Evolutionary conservation across 768 basidiomycete genomes (phyloP), one percentile per base, ranked within the genome.

Genomic region (Mycena albidolilacea): DNA sequence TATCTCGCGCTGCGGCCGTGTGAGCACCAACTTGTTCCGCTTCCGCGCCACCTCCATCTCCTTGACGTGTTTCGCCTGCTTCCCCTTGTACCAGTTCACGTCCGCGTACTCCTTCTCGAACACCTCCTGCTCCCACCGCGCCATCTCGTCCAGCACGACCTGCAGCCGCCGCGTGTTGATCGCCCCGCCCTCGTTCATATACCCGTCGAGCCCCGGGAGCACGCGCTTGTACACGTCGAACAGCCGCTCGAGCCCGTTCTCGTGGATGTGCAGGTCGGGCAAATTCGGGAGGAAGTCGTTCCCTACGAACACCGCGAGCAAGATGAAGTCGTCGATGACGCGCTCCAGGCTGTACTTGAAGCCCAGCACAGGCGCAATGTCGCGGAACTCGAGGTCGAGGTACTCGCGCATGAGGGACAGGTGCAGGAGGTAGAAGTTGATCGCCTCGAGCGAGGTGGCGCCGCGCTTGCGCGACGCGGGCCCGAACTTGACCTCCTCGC

Each of bases 401-500:
- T 99, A 99, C 83, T 99, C 98, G 78, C 98, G 92, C 88, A 99
- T 90, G 52, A 99, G 87, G 5, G 93, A 97, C 35, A 99, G 87
- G 82, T 99, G 98, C 64, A 99, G 86, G 19, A 99, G 88, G 83
- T 96, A 98, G 84, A 99, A 99, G 80, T 91, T 98, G 72, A 93
- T 93, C 0, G 93, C 86, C 78, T 97, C 95, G 69, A 93, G 81
- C 64, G 83, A 85, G 15, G 87, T 88, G 77, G 86, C 88, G 59
- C 87, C 87, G 52, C 50, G 30, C 86, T 90, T 95, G 83, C 85
- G 90, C 69, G 90, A 81, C 19, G 90, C 83, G 35, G 95, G 93
- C 9, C 98, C 97, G 84, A 99, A 99, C 80, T 97, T 97, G 79
- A 99, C 98, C 82, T 99, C 98, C 84, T 99, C 98, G 67, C 98